Percentiles rank a stretch among this genome's conserved stretches.
Conservation (phyloP, 2,329 filamentous ascomycete genomes). For the Phyllosticta paracitricarpa region DNA sequence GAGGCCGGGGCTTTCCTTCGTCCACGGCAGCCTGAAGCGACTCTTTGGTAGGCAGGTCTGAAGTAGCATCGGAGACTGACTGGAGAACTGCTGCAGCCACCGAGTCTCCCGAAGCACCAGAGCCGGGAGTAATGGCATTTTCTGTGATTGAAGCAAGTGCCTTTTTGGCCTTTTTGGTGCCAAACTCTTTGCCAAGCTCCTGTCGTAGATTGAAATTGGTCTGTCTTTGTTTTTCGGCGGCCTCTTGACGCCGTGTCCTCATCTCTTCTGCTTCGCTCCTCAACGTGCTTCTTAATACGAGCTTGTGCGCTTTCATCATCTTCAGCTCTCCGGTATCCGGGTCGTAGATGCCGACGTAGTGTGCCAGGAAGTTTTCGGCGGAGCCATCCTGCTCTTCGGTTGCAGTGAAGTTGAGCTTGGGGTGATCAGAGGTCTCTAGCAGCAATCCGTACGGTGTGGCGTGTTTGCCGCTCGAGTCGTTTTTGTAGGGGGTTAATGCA, state of each 20-base stretch:
- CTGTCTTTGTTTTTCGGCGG: conserved; percentile 18
- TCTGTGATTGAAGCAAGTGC: conserved; percentile 57
- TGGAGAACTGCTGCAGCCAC: conserved; percentile 43
- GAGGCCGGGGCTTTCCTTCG: conserved; percentile 61
- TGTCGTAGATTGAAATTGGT: conserved; percentile 12
- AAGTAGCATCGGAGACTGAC: conserved; percentile 51
- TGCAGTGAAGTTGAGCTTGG: conserved; percentile 50
- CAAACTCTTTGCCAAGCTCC: conserved; percentile 65
- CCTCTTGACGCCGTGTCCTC: conserved; percentile 20
- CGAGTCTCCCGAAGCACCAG: conserved; percentile 19
- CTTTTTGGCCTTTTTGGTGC: conserved; percentile 79
- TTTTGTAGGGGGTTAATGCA: conserved; percentile 42
- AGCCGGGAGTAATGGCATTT: conserved; percentile 52
- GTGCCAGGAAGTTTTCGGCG: conserved; percentile 42
- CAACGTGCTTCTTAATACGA: conserved; percentile 44
- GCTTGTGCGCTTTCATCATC: conserved; percentile 42
- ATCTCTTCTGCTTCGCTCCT: conserved; percentile 35
- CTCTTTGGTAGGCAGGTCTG: conserved; percentile 56
- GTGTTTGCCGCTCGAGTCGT: conserved; percentile 20
- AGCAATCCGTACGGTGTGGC: conserved; percentile 40
- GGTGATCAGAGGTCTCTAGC: conserved; percentile 51
- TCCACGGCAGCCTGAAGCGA: conserved; percentile 56
- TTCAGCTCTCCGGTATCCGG: conserved; percentile 43
- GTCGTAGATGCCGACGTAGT: conserved; percentile 54
- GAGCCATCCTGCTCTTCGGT: conserved; percentile 37